These are phyloP conservation scores for Corymbia calophylla DNA, from an alignment of 441 rosid genomes.

Conservation along the genomic window DNA sequence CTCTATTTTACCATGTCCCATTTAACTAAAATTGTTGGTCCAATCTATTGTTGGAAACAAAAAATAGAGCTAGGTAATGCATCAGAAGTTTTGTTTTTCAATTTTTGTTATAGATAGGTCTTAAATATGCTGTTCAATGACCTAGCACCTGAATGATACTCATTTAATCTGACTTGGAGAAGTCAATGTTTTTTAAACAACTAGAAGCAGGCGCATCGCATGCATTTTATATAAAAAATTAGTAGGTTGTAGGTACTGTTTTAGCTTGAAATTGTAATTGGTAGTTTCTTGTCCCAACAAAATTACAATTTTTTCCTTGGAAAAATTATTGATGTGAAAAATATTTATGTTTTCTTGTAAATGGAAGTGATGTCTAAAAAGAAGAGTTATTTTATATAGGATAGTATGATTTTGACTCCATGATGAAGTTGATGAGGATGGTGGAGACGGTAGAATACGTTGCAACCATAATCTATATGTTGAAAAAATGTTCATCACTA, in stretches of 20 bases:
- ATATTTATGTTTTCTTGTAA: background rate
- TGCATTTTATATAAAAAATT: background rate
- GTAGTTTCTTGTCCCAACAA: background rate
- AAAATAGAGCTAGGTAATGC: background rate
- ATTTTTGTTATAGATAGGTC: background rate
- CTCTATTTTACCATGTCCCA: background rate
- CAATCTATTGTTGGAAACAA: background rate
- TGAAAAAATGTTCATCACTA: background rate
- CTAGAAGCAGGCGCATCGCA: background rate
- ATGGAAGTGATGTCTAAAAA: background rate
- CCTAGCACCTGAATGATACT: background rate
- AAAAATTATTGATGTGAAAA: background rate
- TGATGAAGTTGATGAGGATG: background rate
- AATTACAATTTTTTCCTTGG: background rate
- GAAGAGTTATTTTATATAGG: background rate
- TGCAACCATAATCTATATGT: background rate
- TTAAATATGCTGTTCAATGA: background rate
- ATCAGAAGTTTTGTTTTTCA: background rate
- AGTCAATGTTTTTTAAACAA: background rate
- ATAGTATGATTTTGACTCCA: background rate
- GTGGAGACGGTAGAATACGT: background rate
- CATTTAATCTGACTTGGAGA: background rate
- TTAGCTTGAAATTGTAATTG: background rate
- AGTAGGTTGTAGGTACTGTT: background rate
- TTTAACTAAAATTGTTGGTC: background rate